Conservation (phyloP, 208 protist species). For the Chromosphaera perkinsii region DNA sequence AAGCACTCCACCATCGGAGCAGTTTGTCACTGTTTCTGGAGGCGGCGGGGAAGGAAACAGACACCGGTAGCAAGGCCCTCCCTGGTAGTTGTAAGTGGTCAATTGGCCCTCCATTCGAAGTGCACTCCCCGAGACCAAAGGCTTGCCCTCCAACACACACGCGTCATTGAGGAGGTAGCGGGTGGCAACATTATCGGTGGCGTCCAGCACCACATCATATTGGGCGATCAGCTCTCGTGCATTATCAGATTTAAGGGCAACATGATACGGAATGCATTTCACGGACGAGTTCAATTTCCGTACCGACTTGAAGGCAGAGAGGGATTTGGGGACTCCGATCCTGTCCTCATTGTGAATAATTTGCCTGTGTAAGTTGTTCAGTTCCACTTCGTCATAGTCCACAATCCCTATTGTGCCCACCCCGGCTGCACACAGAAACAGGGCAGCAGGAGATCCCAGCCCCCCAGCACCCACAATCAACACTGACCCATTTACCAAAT, state of each 20-base stretch:
- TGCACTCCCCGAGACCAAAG: constrained; percentile 85
- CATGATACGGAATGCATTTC: not conserved
- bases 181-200: constrained; percentile 80
- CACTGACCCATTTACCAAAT: constrained; percentile 38
- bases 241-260: not conserved
- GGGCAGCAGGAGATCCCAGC: constrained; percentile 76
- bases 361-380: constrained; percentile 85
- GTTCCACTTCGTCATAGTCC: constrained; percentile 82
- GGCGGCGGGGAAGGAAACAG: constrained; percentile 78
- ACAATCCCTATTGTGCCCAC: constrained; percentile 69
- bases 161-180: constrained; percentile 87
- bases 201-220: constrained; percentile 80
- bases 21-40: constrained; percentile 69
- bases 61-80: constrained; percentile 78
- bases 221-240: not conserved
- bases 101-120: constrained; percentile 86
- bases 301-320: constrained; percentile 52
- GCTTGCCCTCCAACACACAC: constrained; percentile 68
- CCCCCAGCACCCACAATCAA: constrained; percentile 84
- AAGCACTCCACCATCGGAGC: constrained; percentile 79
- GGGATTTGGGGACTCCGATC: constrained; percentile 68
- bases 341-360: constrained; percentile 71
- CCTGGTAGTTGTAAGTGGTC: too few species aligned
- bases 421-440: constrained; percentile 84
- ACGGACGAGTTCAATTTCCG: constrained; percentile 3